Base-by-base conservation (phyloP, 1,284 basidiomycete species). In the Tilletia indica region DNA sequence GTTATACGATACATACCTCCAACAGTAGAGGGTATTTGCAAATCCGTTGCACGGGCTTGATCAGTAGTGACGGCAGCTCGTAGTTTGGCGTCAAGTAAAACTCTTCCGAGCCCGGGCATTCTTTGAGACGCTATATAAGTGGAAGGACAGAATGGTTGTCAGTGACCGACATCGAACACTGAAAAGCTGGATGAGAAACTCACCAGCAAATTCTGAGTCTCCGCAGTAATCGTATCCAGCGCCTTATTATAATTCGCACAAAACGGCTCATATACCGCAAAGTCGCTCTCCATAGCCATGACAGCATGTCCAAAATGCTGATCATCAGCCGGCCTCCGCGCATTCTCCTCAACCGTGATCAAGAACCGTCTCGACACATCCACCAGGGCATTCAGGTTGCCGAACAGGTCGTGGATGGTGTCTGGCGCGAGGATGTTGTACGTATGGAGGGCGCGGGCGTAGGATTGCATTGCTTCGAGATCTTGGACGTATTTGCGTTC, bases 401-500 rank as follows among this genome's bases (percentile, higher is more conserved):
- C 93, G 86, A 99, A 99, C 73, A 99, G 90, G 73, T 92, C 89
- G 86, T 97, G 94, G 70, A 97, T 92, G 58, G 94, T 96, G 85
- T 98, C 96, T 76, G 93, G 91, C 80, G 95, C 91, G 75, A 99
- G 90, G 72, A 93, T 88, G 79, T 93, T 92, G 78, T 89, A 89
- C 84, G 91, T 89, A 8, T 92, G 88, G 71, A 98, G 87, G 16
- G 83, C 79, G 11, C 82, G 77, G 66, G 85, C 82, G 66, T 86
- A 86, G 75, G 83, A 83, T 77, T 86, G 83, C 88, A 99, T 91
- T 80, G 95, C 91, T 85, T 99, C 97, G 71, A 99, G 87, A 86
- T 99, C 96, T 85, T 96, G 93, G 19, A 99, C 96, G 85, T 96
- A 99, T 86, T 97, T 97, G 70, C 96, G 90, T 85, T 99, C 97